Evolutionary conservation across 371 early-diverging fungal genomes (phyloP), one percentile per base, ranked within the genome.

Genomic region (Circinella minor): DNA sequence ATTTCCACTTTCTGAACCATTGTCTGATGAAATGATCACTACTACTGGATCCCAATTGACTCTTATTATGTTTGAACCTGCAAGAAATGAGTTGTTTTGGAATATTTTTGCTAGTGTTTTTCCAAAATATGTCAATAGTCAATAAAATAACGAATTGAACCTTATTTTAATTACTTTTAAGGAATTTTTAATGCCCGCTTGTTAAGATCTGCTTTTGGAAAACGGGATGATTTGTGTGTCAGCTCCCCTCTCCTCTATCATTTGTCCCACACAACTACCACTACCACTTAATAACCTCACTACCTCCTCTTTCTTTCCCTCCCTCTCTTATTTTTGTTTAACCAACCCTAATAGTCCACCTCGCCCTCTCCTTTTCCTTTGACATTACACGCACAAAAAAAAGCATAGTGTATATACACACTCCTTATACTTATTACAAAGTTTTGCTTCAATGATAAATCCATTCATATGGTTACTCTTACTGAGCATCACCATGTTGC

Each of bases 401-500:
- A 27, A 27, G 2, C n/a, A 27, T 47, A 47, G 47, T 15, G 9
- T 47, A 11, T 47, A 11, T 47, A 55, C 55, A 55, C 55, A 55
- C 55, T 34, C 57, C 36, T 57, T 34, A 10, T 6, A 57, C 27
- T 27, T 14, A 27, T 27, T 57, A 9, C 11, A 18, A 10, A 27
- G 18, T 57, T 10, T 57, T 43, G 6, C 27, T 18, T 18, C 57
- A 43, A 76, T 64, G 63, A 84, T 92, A 85, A 85, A 91, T 71
- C 81, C 91, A 4, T 86, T 91, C 69, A 72, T 92, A 76, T 86
- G 89, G 78, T 81, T 95, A 63, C 78, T 94, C 48, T 78, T 94
- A 62, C 86, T 95, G 65, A 87, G 88, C 67, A 73, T 91, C 36
- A 87, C 92, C 61, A 96, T 95, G 95, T 87, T 95, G 61, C 68